Evolutionary conservation across 2,329 filamentous ascomycete species (phyloP).

Genomic region (Talaromyces pinophilus): DNA sequence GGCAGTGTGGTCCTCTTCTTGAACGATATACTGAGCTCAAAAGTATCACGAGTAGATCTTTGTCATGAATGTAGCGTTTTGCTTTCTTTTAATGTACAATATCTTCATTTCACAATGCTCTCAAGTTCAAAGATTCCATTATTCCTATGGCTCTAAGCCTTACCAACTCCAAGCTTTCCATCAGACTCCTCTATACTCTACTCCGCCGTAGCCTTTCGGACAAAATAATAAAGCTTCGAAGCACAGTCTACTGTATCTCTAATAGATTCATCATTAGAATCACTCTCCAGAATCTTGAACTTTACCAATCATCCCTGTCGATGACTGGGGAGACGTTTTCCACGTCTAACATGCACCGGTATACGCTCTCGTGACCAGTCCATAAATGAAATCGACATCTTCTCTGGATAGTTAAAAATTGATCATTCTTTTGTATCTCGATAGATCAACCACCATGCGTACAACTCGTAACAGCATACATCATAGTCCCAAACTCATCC

Average conservation of each 20-base stretch:
- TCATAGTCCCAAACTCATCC: slow-evolving; percentile 58
- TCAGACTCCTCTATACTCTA: background rate
- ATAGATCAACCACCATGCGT: slow-evolving; percentile 32
- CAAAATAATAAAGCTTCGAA: background rate
- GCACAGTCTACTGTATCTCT: background rate
- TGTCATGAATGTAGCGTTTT: background rate
- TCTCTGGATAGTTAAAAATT: too few relatives aligned
- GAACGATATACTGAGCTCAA: background rate
- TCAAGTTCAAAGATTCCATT: background rate
- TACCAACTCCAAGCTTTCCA: too few relatives aligned
- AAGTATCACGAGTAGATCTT: background rate
- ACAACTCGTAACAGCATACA: slow-evolving; percentile 46
- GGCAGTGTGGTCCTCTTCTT: background rate
- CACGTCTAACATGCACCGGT: too few relatives aligned
- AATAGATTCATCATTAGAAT: background rate
- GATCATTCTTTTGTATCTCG: background rate
- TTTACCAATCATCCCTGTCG: background rate
- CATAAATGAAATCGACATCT: too few relatives aligned
- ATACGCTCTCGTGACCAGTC: too few relatives aligned
- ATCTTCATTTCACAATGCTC: background rate
- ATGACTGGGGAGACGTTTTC: too few relatives aligned
- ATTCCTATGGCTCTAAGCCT: background rate
- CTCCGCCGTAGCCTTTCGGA: background rate
- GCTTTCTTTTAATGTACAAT: background rate
- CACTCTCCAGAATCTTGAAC: background rate